Evolutionary conservation across 148 eudicot genomes (phyloP).

Genomic region (Rhododendron vialii): DNA sequence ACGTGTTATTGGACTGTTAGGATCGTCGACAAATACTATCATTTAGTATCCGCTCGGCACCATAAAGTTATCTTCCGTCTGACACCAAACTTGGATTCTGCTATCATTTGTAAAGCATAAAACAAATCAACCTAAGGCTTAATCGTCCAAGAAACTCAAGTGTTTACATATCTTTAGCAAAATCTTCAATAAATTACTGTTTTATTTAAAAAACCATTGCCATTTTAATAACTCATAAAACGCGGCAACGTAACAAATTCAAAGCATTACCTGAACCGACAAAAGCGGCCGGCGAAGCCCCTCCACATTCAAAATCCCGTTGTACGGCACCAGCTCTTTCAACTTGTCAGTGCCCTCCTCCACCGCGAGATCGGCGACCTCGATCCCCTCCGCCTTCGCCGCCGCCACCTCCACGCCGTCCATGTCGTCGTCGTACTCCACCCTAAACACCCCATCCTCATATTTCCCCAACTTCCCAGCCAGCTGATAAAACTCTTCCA

Average conservation of each 20-base stretch:
- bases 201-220: too few relatives aligned
- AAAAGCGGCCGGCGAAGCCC: slow-evolving; percentile 76
- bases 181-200: too few relatives aligned
- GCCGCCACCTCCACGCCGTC: slow-evolving; percentile 69
- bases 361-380: slow-evolving; percentile 33
- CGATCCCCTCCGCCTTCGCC: slow-evolving; percentile 44
- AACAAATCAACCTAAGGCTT: not conserved
- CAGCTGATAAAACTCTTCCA: slow-evolving; percentile 80
- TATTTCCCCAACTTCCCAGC: slow-evolving; percentile 75
- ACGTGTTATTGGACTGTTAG: too few relatives aligned
- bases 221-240: too few relatives aligned
- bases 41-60: too few relatives aligned
- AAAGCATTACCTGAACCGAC: slow-evolving; percentile 61
- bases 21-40: too few relatives aligned
- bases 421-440: slow-evolving; percentile 79
- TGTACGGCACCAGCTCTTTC: slow-evolving; percentile 74
- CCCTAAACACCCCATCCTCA: slow-evolving; percentile 84
- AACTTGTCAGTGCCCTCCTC: slow-evolving; percentile 48
- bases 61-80: too few relatives aligned
- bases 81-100: too few relatives aligned
- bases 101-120: too few relatives aligned
- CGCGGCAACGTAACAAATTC: not conserved
- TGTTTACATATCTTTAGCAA: too few relatives aligned
- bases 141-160: too few relatives aligned
- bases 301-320: slow-evolving; percentile 68